Evolutionary conservation across 2,329 filamentous ascomycete species (phyloP), one percentile per base, ranked within the genome.

Genomic region (Ophiostoma novo-ulmi): DNA sequence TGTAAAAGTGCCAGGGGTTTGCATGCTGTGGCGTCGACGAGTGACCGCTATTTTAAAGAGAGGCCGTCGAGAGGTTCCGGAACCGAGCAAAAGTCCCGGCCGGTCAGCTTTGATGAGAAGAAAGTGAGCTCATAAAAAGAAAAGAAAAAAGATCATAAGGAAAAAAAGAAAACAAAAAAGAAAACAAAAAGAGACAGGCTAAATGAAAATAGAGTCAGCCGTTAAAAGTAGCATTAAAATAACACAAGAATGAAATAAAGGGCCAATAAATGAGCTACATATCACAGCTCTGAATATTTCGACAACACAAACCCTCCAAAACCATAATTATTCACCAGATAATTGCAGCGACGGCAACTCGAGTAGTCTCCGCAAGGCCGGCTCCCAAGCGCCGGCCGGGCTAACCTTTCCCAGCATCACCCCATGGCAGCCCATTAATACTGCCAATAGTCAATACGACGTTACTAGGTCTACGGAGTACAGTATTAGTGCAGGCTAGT

Each of bases 21-120:
- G 58, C 58, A 63, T 35, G 44, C 58, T 63, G 58, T 63, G 58
- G 58, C 58, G 58, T 63, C 58, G 52, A 63, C 58, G 26, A 14
- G 58, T 63, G 58, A 63, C 58, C 58, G 22, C 26, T 26, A 63
- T 63, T 63, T 63, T 26, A 10, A 48, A 17, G 4, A n/a, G 55
- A 61, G 55, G 55, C 55, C 35, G 55, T 55, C 22, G 26, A 61
- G 55, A 17, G 6, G 48, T 55, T 14, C 26, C 58, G 58, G 58
- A 63, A 20, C 52, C 10, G 13, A 22, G 22, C n/a, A 58, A 58
- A 55, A 26, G 22, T 58, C 52, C 52, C 44, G 44, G 44, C 52
- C 52, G 52, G 52, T 26, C 52, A 58, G 52, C 44, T 48, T 17
- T 20, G 17, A 48, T 48, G 5, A 1, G 1, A 5, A 48, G 17